Conservation (phyloP, 2,329 filamentous ascomycete species). For the Dothidotthia symphoricarpi region DNA sequence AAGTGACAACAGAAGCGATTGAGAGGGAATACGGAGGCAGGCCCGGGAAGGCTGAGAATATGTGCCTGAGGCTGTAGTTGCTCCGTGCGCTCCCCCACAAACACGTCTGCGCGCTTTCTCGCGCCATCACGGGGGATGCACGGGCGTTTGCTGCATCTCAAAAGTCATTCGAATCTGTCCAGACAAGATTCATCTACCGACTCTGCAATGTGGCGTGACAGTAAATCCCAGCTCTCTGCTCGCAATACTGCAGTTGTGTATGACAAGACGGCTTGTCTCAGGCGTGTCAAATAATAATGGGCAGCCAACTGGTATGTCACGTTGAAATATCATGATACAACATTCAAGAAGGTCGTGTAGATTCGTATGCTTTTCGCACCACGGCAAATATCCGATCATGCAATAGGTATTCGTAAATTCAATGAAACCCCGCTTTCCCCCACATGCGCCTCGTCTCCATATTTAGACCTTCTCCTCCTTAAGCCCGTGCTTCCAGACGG, state of each 20-base stretch:
- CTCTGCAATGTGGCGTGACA: no score
- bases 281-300: no score
- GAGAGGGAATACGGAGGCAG: slow-evolving; percentile 1
- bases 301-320: not conserved
- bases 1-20: not conserved
- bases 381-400: slow-evolving; percentile 39
- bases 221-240: no score
- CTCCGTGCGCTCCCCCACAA: slow-evolving; percentile 11
- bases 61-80: slow-evolving; percentile 26
- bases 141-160: no score
- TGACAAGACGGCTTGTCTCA: no score
- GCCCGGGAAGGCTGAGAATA: slow-evolving; percentile 14
- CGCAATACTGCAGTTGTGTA: no score
- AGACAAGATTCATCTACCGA: no score
- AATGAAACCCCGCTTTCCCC: slow-evolving; percentile 27
- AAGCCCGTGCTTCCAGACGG: slow-evolving; percentile 94
- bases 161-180: no score
- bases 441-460: slow-evolving; percentile 4
- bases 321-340: not conserved
- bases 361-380: slow-evolving; percentile 38
- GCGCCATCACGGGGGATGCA: slow-evolving; percentile 22
- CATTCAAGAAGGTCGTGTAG: slow-evolving; percentile 20
- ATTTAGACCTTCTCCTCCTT: slow-evolving; percentile 84
- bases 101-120: slow-evolving; percentile 14
- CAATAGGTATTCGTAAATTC: slow-evolving; percentile 41